Percentiles rank a stretch among this genome's conserved stretches.
phyloP scores from a whole-genome alignment of 805 yeast genomes.

The Suhomyces emberorum region DNA sequence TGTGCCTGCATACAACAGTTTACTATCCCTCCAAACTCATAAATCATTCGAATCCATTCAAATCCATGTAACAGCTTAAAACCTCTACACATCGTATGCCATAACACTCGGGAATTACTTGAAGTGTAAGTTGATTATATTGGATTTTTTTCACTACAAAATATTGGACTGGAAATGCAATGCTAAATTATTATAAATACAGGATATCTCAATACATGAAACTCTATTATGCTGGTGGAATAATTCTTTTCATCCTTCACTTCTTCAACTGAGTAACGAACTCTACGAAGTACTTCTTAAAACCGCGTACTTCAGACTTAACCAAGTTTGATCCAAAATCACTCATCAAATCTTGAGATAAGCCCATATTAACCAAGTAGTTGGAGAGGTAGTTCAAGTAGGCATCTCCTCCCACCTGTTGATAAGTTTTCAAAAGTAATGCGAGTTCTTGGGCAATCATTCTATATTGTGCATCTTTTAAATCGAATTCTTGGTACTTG shows the following conservation, averaged over 20 bases:
- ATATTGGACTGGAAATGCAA: neutral
- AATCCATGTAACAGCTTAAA: too few relatives aligned
- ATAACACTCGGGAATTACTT: too few relatives aligned
- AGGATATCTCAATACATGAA: constrained; percentile 1
- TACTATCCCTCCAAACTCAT: too few relatives aligned
- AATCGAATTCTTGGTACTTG: constrained; percentile 59
- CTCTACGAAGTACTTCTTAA: constrained; percentile 64
- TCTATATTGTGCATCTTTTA: constrained; percentile 77
- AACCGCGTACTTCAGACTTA: constrained; percentile 54
- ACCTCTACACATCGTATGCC: too few relatives aligned
- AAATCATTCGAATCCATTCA: too few relatives aligned
- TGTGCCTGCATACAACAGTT: neutral
- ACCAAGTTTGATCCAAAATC: constrained; percentile 63
- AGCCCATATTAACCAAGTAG: constrained; percentile 54
- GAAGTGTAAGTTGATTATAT: too few relatives aligned
- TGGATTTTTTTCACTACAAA: too few relatives aligned
- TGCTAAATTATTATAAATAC: constrained; percentile 1
- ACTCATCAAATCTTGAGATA: constrained; percentile 56
- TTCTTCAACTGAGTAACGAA: constrained; percentile 32
- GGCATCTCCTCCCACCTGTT: constrained; percentile 36
- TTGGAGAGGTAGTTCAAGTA: constrained; percentile 46
- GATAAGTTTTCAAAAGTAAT: constrained; percentile 61
- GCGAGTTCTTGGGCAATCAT: constrained; percentile 74
- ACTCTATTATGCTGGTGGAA: constrained; percentile 2
- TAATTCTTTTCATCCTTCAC: neutral